Base-by-base conservation (phyloP, 2,329 filamentous ascomycete species). In the Beauveria sp. region DNA sequence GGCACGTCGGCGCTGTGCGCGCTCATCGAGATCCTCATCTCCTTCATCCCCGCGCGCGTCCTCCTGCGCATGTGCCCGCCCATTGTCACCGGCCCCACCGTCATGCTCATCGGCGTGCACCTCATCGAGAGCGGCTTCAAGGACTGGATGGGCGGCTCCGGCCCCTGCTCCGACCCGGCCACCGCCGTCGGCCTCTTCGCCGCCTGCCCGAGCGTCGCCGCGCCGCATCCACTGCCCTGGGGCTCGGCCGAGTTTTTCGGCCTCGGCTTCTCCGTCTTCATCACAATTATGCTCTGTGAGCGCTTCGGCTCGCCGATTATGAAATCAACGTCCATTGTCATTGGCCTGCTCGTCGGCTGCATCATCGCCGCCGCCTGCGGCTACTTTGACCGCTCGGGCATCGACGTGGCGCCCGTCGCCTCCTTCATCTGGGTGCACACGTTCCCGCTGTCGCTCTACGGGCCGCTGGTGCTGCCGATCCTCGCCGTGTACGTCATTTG, bases 221-320 rank as follows among this genome's bases (percentile, higher is more conserved):
- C 89, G 1, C 88, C 90, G 1, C 86, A 87, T 62, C 81, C 89
- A 16, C 78, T 93, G 1, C 86, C 84, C 0, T 95, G 91, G 91
- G 91, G 89, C 3, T 86, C 86, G 43, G 83, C 90, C 1, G 87
- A 95, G 72, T 91, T 88, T 66, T 83, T 95, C 5, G 90, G 81
- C 14, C 81, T 95, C 2, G 90, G 90, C 0, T 93, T 95, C 75
- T 85, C 85, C 50, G 90, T 93, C 42, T 93, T 93, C 70, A 67
- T 88, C 50, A 89, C 87, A 30, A 93, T 95, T 69, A 87, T 95
- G 63, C 70, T 93, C 14, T 90, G 88, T 70, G 90, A 95, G 73
- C 84, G 89, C 12, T 92, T 93, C 67, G 91, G 91, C 1, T 83
- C 89, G 0, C 90, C 91, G 0, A 88, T 95, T 66, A 93, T 95